Evolutionary conservation across 176 grass and related monocot genomes (phyloP).

Genomic region (sorghum (Sorghum bicolor)): Sorghum_bicolor_NCBIv3 NC_012875.2:35900501-35901000

Average conservation of each 20-base stretch:
- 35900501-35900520: neutral
- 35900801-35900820: neutral
- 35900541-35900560: neutral
- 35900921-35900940: conserved; percentile 79
- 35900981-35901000: conserved; percentile 4
- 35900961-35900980: conserved; percentile 19
- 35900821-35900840: neutral
- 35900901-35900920: conserved; percentile 55
- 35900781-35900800: neutral
- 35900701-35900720: neutral
- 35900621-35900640: neutral
- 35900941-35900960: conserved; percentile 97
- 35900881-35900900: neutral
- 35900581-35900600: neutral
- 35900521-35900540: neutral
- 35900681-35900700: neutral
- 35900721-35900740: neutral
- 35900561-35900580: neutral
- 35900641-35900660: neutral
- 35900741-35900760: neutral
- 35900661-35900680: neutral
- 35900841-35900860: neutral
- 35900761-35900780: neutral
- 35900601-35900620: neutral
- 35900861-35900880: conserved; percentile 9